Evolutionary conservation across 192 early-diverging fungal species (phyloP), one percentile per base, ranked within the genome.

Genomic region (Backusella morwellensis): DNA sequence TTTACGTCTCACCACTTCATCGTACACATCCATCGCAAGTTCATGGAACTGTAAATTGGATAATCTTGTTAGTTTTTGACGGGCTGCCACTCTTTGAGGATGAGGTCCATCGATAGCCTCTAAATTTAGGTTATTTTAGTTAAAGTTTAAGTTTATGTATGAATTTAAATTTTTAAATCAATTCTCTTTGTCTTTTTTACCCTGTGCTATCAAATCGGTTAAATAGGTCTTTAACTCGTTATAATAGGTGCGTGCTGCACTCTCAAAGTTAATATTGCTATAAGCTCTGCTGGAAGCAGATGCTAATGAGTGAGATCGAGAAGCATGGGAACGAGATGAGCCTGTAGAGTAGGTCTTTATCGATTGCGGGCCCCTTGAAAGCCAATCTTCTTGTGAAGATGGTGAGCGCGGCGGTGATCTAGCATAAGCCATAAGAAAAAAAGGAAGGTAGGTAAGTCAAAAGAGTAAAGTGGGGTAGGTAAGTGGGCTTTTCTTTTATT

Each of bases 11-110:
- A 88, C 90, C 76, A 99, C 87, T 81, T 99, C 97, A 84, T 99
- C 97, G 83, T 93, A 96, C 9, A 99, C 96, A 84, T 99, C 96
- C 15, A 95, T 97, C 32, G 92, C 87, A 19, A 99, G 88, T 80
- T 98, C 97, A 79, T 95, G 91, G 82, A 99, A 95, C 80, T 99
- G 97, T 75, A 89, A 88, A 68, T 92, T 89, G 36, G 88, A 85
- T 34, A 97, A 85, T 67, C 92, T 84, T n/a, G 88, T 88, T 23
- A 99, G 84, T 82, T 97, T 98, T 72, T 96, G 92, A 67, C 90
- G 75, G 5, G 90, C 90, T 29, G 84, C 75, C 8, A 83, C 83
- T 71, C 90, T 80, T 75, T 82, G 81, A 34, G 81, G 76, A 82
- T 70, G 52, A 21, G 70, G 68, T 34, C 81, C 81, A 68, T 77